Conservation (phyloP, 345 rosid genomes). For the Geranium rotundifolium region DNA sequence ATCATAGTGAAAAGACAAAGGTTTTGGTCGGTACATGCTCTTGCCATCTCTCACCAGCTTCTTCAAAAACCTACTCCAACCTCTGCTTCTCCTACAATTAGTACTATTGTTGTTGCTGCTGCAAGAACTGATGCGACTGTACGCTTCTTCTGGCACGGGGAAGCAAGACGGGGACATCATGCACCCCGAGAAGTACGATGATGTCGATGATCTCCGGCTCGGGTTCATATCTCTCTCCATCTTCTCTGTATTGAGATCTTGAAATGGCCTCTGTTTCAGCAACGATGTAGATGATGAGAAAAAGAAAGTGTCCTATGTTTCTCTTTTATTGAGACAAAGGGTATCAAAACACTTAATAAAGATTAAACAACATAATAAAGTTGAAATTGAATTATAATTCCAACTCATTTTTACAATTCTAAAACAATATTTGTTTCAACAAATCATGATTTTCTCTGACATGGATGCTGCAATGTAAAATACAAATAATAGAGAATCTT, state of each 20-base stretch:
- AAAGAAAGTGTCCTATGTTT: too few relatives aligned
- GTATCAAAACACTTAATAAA: too few relatives aligned
- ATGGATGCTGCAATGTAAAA: too few relatives aligned
- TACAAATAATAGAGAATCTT: too few relatives aligned
- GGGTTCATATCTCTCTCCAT: not conserved
- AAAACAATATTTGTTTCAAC: too few relatives aligned
- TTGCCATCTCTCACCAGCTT: slow-evolving; percentile 31
- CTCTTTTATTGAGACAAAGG: too few relatives aligned
- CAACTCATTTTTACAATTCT: too few relatives aligned
- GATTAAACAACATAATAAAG: too few relatives aligned
- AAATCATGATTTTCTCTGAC: too few relatives aligned
- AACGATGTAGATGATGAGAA: too few relatives aligned
- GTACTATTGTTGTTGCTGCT: too few relatives aligned
- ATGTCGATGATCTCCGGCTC: not conserved
- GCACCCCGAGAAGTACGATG: slow-evolving; percentile 14
- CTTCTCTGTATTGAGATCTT: not conserved
- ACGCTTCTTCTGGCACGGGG: slow-evolving; percentile 34
- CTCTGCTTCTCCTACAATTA: slow-evolving; percentile 12
- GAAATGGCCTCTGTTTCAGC: not conserved
- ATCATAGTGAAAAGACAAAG: slow-evolving; percentile 56
- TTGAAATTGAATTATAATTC: too few relatives aligned
- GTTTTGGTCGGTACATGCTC: slow-evolving; percentile 34
- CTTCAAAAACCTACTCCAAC: slow-evolving; percentile 39
- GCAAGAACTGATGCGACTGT: slow-evolving; percentile 27
- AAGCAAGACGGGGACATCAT: slow-evolving; percentile 42